Evolutionary conservation across 306 rosid species (phyloP).

Genomic region (Pterocarpus macrocarpus): DNA sequence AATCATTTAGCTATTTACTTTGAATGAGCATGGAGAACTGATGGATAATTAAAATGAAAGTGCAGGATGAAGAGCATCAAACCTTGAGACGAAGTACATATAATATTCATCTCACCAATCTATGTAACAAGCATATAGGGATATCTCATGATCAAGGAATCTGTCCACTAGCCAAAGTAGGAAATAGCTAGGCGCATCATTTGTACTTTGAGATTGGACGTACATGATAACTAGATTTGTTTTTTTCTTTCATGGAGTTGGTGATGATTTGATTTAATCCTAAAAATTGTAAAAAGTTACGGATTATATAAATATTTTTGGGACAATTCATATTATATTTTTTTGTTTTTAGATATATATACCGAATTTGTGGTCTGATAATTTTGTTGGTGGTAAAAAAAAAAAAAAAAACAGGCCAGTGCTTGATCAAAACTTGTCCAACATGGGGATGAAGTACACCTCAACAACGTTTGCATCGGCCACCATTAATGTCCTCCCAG

Average conservation of each 20-base stretch:
- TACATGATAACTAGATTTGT: background rate
- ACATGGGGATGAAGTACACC: conserved; percentile 89
- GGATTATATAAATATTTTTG: too few species aligned
- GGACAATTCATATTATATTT: too few species aligned
- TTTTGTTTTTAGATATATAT: background rate
- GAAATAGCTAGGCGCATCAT: conserved; percentile 32
- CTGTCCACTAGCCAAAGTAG: conserved; percentile 26
- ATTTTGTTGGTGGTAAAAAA: conserved; percentile 2
- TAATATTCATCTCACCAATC: background rate
- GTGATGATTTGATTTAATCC: conserved; percentile 19
- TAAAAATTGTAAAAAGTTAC: too few species aligned
- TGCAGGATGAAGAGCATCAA: background rate
- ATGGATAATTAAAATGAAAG: too few species aligned
- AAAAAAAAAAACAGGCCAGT: conserved; percentile 76
- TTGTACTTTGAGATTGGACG: conserved; percentile 12
- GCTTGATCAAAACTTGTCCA: conserved; percentile 90
- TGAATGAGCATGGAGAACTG: background rate
- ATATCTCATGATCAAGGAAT: conserved; percentile 10
- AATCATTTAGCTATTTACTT: background rate
- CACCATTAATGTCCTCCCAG: conserved; percentile 81
- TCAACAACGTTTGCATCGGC: conserved; percentile 95
- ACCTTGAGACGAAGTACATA: background rate
- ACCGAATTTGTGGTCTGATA: conserved; percentile 11
- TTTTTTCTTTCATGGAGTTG: conserved; percentile 9
- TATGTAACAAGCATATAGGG: background rate